Conservation (phyloP, 2,329 filamentous ascomycete genomes). For the Teratosphaeria viscida region DNA sequence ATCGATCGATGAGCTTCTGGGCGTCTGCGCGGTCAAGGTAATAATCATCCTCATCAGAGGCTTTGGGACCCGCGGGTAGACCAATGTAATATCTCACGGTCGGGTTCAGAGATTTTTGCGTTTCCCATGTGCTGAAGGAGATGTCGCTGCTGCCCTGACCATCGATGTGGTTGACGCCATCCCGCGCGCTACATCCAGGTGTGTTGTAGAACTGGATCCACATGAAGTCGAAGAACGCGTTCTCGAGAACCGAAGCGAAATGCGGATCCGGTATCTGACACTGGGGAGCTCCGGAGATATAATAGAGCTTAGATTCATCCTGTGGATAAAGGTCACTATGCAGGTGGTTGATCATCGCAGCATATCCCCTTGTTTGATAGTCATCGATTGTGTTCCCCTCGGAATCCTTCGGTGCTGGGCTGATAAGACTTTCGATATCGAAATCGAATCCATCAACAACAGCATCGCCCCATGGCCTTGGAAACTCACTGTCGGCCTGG, state of each 20-base stretch:
- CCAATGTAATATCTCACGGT: slow-evolving; percentile 45
- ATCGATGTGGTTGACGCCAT: slow-evolving; percentile 28
- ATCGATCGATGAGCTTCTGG: slow-evolving; percentile 33
- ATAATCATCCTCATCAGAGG: slow-evolving; percentile 22
- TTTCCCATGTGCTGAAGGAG: slow-evolving; percentile 5
- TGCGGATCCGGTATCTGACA: slow-evolving; percentile 38
- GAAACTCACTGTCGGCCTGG: slow-evolving; percentile 16
- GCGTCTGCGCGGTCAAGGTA: slow-evolving; percentile 42
- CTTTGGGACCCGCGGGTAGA: slow-evolving; percentile 27
- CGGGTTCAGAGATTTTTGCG: slow-evolving; percentile 24
- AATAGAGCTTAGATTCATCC: slow-evolving; percentile 31
- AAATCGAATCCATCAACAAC: slow-evolving; percentile 45
- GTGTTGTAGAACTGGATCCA: slow-evolving; percentile 40
- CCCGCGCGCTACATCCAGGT: slow-evolving; percentile 37
- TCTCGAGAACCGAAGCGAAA: slow-evolving; percentile 27
- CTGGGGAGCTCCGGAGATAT: slow-evolving; percentile 41
- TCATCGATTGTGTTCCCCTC: slow-evolving; percentile 17
- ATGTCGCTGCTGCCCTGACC: slow-evolving; percentile 19
- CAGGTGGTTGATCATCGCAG: slow-evolving; percentile 38
- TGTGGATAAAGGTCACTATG: slow-evolving; percentile 30
- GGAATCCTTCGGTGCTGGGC: slow-evolving; percentile 24
- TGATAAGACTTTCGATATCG: slow-evolving; percentile 34
- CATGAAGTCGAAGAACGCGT: slow-evolving; percentile 34
- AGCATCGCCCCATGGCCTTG: slow-evolving; percentile 38
- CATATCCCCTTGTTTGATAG: slow-evolving; percentile 27